Base-by-base conservation (phyloP, 2,329 filamentous ascomycete species). In the Myriosclerotinia duriaeana region DNA sequence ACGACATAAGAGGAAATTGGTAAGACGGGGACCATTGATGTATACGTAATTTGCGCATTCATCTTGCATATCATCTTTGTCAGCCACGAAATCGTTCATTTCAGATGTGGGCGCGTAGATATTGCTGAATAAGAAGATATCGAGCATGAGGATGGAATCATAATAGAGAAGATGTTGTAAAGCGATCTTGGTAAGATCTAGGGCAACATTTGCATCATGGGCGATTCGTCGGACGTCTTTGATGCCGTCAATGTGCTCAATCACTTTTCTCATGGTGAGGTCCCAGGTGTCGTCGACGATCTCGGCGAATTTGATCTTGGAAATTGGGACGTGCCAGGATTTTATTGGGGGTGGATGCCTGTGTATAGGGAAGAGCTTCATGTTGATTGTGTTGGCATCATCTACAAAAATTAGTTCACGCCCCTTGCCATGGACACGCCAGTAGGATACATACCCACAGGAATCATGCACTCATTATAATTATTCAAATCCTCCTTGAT, bases 401-500 rank as follows among this genome's bases (percentile, higher is more conserved):
- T 97, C 93, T 93, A 65, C 22, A 42, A 40, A 30, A 34, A 63
- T 73, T n/a, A 66, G 40, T 26, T 64, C 14, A 40, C 62, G 30
- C 11, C 66, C 65, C 38, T 56, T 14, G 9, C 5, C 5, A 12
- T 38, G 26, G 5, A 11, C 7, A 6, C n/a, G 8, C 1, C n/a
- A n/a, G 14, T 22, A 26, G 42, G 34, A 69, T 20, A 81, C 85
- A 70, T 80, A 93, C 91, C 91, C 70, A 97, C 94, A 0, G 93
- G 93, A 74, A 97, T 97, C 93, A 97, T 97, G 83, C 93, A 97
- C 80, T 99, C 95, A 75, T 92, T 93, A 75, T 97, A 99, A 74
- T 96, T 96, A 76, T 98, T 97, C 72, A 99, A 77, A 76, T 99
- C 93, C 79, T 97, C 87, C 75, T 88, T 88, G 67, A 90, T 84